These are phyloP conservation scores for Amanita muscaria DNA, from an alignment of 768 basidiomycete genomes.

Conservation along the genomic window DNA sequence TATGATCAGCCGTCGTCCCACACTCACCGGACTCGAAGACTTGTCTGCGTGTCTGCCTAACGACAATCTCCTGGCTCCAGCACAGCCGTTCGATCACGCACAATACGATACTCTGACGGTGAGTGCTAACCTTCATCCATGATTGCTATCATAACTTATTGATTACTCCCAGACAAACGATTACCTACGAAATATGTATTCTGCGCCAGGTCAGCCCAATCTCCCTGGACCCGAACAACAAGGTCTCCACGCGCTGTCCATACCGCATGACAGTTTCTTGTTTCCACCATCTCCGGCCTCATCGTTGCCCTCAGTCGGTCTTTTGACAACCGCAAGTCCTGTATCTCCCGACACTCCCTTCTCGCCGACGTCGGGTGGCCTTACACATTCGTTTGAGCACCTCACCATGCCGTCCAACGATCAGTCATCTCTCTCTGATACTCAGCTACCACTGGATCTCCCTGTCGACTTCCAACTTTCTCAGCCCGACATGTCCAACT, in stretches of 20 bases:
- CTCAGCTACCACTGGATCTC: slow-evolving; percentile 15
- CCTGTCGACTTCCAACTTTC: slow-evolving; percentile 27
- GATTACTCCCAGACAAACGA: slow-evolving; percentile 32
- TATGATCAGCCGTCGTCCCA: slow-evolving; percentile 52
- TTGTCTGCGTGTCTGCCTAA: slow-evolving; percentile 48
- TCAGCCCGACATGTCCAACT: slow-evolving; percentile 27
- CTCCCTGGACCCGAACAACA: slow-evolving; percentile 12
- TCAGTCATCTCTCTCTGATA: slow-evolving; percentile 15
- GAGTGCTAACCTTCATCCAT: slow-evolving; percentile 10
- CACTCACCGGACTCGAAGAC: slow-evolving; percentile 34
- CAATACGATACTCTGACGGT: slow-evolving; percentile 42
- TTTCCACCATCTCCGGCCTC: slow-evolving; percentile 43
- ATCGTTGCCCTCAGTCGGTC: slow-evolving; percentile 24
- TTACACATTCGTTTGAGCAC: slow-evolving; percentile 21
- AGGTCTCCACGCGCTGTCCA: slow-evolving; percentile 34
- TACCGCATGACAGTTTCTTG: slow-evolving; percentile 28
- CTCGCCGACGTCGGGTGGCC: slow-evolving; percentile 33
- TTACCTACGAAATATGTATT: slow-evolving; percentile 42
- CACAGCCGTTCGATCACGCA: slow-evolving; percentile 24
- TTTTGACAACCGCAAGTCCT: slow-evolving; percentile 41
- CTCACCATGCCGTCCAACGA: slow-evolving; percentile 15
- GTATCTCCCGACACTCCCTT: slow-evolving; percentile 42
- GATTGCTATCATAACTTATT: not conserved
- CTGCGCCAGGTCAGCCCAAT: slow-evolving; percentile 14
- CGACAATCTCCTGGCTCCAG: slow-evolving; percentile 31